Evolutionary conservation across 306 rosid species (phyloP).

Genomic region (Sphenostylis stenocarpa): DNA sequence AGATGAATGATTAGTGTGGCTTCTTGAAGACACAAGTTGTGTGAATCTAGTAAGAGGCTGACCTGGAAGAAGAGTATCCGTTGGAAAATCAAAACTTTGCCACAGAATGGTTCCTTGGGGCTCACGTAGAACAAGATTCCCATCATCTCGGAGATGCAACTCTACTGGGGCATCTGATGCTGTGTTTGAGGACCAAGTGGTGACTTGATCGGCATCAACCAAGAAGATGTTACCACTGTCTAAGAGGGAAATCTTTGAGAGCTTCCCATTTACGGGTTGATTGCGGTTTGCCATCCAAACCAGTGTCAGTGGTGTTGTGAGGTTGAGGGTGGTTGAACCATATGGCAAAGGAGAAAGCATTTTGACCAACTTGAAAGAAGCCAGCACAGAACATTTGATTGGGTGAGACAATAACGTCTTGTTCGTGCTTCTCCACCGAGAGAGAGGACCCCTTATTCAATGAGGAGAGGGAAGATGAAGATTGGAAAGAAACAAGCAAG

Average conservation of each 20-base stretch:
- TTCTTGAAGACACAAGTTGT: constrained; percentile 20
- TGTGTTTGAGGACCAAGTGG: constrained; percentile 38
- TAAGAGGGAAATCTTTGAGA: constrained; percentile 38
- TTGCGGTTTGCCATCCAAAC: constrained; percentile 54
- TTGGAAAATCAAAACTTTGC: background rate
- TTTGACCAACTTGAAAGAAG: constrained; percentile 11
- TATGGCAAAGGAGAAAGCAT: constrained; percentile 24
- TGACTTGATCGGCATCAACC: constrained; percentile 25
- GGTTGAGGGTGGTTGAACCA: constrained; percentile 22
- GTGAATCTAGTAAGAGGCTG: background rate
- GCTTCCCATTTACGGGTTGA: constrained; percentile 44
- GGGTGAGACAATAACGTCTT: background rate
- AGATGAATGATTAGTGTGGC: constrained; percentile 19
- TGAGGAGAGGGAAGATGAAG: background rate
- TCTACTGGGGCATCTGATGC: background rate
- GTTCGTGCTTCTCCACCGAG: background rate
- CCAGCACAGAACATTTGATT: background rate
- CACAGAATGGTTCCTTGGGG: background rate
- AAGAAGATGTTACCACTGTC: constrained; percentile 35
- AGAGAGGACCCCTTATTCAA: background rate
- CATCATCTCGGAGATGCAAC: constrained; percentile 14
- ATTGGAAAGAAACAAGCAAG: background rate
- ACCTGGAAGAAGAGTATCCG: background rate
- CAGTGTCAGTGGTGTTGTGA: background rate
- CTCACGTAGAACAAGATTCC: background rate